Percentiles rank a stretch among this genome's conserved stretches.
Evolutionary conservation across 2,329 filamentous ascomycete species (phyloP).

Genomic region (Aspergillus fructus): DNA sequence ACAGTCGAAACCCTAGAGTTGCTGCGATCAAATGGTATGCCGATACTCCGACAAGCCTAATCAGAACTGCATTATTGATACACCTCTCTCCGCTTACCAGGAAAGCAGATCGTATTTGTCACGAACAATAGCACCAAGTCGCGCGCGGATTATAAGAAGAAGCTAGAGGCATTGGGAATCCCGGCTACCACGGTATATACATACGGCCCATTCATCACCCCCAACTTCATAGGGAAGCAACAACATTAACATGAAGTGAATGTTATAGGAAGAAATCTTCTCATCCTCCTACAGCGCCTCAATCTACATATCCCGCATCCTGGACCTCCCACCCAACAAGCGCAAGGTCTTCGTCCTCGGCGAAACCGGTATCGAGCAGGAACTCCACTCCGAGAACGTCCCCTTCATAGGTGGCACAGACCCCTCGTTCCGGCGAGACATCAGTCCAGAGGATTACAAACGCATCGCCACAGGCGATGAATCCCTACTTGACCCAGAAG

Average conservation of each 20-base stretch:
- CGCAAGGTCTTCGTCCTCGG: conserved; percentile 95
- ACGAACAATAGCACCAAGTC: conserved; percentile 99
- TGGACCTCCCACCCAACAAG: conserved; percentile 72
- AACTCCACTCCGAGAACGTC: conserved; percentile 76
- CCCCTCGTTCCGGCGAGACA: conserved; percentile 71
- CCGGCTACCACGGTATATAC: conserved; percentile 61
- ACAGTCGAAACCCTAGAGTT: conserved; percentile 82
- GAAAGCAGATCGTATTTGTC: conserved; percentile 91
- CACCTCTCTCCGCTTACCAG: conserved; percentile 45
- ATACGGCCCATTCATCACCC: background rate
- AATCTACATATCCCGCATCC: conserved; percentile 92
- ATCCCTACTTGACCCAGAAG: conserved; percentile 76
- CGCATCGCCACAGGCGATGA: conserved; percentile 69
- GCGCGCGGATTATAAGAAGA: conserved; percentile 86
- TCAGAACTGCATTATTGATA: background rate
- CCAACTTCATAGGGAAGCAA: background rate
- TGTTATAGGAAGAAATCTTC: conserved; percentile 79
- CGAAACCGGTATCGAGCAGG: conserved; percentile 86
- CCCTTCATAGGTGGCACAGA: conserved; percentile 86
- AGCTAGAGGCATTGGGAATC: conserved; percentile 79
- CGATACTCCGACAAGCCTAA: background rate
- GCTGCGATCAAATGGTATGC: conserved; percentile 72
- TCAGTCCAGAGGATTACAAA: conserved; percentile 76
- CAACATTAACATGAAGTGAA: background rate
- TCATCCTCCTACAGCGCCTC: conserved; percentile 92